These are phyloP conservation scores for Poterioochromonas sp. DNA, from an alignment of 352 stramenopile species.

Conservation along the genomic window DNA sequence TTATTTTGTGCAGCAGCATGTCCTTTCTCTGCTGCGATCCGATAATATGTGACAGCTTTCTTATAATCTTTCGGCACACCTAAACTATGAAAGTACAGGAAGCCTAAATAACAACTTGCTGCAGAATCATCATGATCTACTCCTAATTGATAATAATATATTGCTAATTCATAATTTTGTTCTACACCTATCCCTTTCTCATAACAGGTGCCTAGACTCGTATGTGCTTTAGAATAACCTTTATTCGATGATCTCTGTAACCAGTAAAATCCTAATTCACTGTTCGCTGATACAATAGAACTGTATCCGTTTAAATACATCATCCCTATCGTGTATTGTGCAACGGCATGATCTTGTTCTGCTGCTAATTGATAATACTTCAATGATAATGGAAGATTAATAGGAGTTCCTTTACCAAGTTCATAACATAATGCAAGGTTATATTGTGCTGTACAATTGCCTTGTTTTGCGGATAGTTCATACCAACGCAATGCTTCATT, in stretches of 20 bases:
- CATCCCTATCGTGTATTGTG: background rate
- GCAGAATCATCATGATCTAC: background rate
- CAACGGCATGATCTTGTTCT: background rate
- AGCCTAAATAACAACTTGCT: too few species aligned
- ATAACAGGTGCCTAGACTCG: too few species aligned
- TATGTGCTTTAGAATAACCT: too few species aligned
- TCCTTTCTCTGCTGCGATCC: background rate
- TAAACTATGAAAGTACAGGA: too few species aligned
- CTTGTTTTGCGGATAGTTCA: background rate
- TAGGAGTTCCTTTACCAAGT: background rate
- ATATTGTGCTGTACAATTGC: background rate
- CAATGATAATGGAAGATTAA: background rate
- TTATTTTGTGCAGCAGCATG: background rate
- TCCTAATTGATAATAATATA: too few species aligned
- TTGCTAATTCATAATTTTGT: too few species aligned
- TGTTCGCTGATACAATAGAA: background rate
- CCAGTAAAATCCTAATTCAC: too few species aligned
- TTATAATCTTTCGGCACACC: too few species aligned
- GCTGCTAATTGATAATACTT: background rate
- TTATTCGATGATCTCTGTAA: background rate
- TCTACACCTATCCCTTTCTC: too few species aligned
- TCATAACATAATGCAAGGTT: background rate
- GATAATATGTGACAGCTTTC: background rate
- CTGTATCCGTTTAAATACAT: background rate
- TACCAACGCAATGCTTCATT: background rate